Evolutionary conservation across 73 alveolate genomes (phyloP), one percentile per base, ranked within the genome.

Genomic region (Stentor coeruleus): DNA sequence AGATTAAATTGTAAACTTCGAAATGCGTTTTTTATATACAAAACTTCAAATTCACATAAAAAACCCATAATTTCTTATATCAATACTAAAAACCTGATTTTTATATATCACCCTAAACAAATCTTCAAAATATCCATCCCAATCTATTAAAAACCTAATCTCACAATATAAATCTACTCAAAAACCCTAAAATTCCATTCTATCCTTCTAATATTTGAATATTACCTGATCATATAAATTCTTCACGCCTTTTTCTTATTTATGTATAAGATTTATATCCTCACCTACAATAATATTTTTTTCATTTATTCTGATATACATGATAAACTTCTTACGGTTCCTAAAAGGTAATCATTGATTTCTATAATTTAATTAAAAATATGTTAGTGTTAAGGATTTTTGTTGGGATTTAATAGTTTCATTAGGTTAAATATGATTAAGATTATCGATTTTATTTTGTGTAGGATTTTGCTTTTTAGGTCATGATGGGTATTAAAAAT

Each of bases 331-430:
- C 99, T 99, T 97, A 98, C 97, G 37, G 99, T 98, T 39, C 99
- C 99, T 58, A 97, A 90, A 59, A 98, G 85, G 95, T 92, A 97
- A 33, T 94, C 98, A 87, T 98, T 98, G 91, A 98, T 97, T 85
- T 97, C 99, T 74, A 96, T 94, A 83, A 98, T 97, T 83, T 87
- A 66, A 76, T 99, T 85, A 38, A 97, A 99, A 35, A 95, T 87
- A 88, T 92, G 91, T 39, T 98, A 92, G 59, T 98, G 96, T 59
- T 95, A 93, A 88, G 93, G 97, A 75, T 97, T 89, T 31, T 99
- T 99, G 98, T 94, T 95, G 86, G 99, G 99, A 99, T 74, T 99
- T 92, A 35, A 99, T 94, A 86, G 97, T 99, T 74, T 96, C 99
- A 81, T 99, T 99, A 11, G 97, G 93, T 59, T 96, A 79, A 73